These are phyloP conservation scores for Pachysandra terminalis DNA, from an alignment of 164 flowering plant genomes.

Conservation along the genomic window DNA sequence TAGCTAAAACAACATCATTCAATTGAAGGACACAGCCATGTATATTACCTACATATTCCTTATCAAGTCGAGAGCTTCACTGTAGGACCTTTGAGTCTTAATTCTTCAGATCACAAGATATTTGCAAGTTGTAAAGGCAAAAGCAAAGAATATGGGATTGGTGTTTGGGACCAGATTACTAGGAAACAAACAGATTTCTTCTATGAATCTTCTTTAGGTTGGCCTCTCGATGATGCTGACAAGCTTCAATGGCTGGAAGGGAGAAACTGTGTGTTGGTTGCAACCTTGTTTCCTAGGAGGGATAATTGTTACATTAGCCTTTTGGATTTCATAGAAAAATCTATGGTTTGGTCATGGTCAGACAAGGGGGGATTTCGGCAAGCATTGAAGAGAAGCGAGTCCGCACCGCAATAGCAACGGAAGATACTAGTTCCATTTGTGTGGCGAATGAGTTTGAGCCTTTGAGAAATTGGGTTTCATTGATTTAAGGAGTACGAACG, in stretches of 20 bases:
- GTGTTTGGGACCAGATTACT: slow-evolving; percentile 81
- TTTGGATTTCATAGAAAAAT: slow-evolving; percentile 67
- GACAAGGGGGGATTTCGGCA: slow-evolving; percentile 45
- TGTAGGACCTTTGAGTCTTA: slow-evolving; percentile 68
- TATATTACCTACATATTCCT: no score
- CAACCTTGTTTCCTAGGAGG: slow-evolving; percentile 79
- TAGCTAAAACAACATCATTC: no score
- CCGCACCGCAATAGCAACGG: slow-evolving; percentile 80
- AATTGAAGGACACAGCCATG: no score
- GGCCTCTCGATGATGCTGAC: slow-evolving; percentile 89
- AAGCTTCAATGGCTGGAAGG: slow-evolving; percentile 73
- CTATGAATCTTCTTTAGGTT: slow-evolving; percentile 67
- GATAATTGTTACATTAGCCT: slow-evolving; percentile 85
- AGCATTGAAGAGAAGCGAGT: slow-evolving; percentile 63
- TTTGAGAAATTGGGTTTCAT: slow-evolving; percentile 86
- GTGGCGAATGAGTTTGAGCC: slow-evolving; percentile 75
- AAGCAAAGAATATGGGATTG: slow-evolving; percentile 86
- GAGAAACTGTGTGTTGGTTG: slow-evolving; percentile 64
- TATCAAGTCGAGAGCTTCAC: slow-evolving; percentile 68
- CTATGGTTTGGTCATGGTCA: slow-evolving; percentile 86
- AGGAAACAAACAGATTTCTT: slow-evolving; percentile 84
- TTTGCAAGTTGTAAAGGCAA: slow-evolving; percentile 82
- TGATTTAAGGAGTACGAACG: slow-evolving; percentile 54
- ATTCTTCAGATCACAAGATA: slow-evolving; percentile 41
- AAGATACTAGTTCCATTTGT: slow-evolving; percentile 58